Percentiles rank a stretch among this genome's conserved stretches.
phyloP scores from a whole-genome alignment of 768 basidiomycete genomes.

The Trametes cinnabarina region DNA sequence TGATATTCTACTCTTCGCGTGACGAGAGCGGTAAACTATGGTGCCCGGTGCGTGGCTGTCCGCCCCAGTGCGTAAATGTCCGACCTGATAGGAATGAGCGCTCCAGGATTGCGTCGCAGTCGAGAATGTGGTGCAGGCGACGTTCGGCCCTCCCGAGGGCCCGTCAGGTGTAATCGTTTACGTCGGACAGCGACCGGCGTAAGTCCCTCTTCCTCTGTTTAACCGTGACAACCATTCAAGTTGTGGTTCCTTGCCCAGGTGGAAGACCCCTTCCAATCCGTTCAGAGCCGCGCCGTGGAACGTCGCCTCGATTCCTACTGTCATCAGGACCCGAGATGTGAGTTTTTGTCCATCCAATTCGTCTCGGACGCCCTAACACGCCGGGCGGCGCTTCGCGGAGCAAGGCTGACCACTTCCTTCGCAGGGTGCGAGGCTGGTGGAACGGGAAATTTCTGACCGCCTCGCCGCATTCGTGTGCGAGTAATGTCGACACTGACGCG shows the following conservation, averaged over 20 bases:
- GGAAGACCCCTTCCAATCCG: constrained; percentile 58
- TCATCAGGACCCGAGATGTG: constrained; percentile 60
- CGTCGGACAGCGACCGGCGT: constrained; percentile 67
- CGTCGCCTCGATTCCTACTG: constrained; percentile 59
- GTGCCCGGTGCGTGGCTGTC: constrained; percentile 57
- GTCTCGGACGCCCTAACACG: background rate
- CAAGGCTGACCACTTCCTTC: background rate
- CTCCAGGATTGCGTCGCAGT: constrained; percentile 64
- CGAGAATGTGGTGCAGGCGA: constrained; percentile 50
- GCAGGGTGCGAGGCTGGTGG: constrained; percentile 23
- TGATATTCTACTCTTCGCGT: constrained; percentile 73
- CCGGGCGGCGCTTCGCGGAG: background rate
- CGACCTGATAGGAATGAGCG: constrained; percentile 17
- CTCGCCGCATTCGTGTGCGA: constrained; percentile 3
- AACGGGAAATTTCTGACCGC: constrained; percentile 16
- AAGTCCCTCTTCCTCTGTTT: constrained; percentile 27
- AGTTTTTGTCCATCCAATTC: constrained; percentile 25
- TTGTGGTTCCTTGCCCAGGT: constrained; percentile 41
- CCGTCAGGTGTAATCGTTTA: constrained; percentile 63
- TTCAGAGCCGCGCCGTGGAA: constrained; percentile 67
- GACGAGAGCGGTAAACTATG: constrained; percentile 58
- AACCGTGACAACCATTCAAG: background rate
- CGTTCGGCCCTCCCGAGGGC: constrained; percentile 43
- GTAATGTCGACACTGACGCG: background rate
- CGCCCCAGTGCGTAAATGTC: constrained; percentile 3